Conservation (phyloP, 345 rosid species). For the Eucalyptus erythrocorys region DNA sequence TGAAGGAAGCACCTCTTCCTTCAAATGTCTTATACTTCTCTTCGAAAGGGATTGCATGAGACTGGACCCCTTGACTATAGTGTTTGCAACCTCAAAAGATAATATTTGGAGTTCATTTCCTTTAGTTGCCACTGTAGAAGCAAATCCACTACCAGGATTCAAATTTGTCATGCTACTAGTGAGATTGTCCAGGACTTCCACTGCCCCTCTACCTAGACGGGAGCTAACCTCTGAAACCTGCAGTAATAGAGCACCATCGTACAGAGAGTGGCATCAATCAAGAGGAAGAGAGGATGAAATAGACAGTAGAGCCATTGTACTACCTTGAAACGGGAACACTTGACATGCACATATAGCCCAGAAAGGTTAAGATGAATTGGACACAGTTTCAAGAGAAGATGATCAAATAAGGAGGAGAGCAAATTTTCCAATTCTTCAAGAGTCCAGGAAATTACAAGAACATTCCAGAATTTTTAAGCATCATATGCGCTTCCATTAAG, state of each 20-base stretch:
- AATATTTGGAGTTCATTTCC: constrained; percentile 65
- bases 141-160: constrained; percentile 48
- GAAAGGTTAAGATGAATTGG: neutral
- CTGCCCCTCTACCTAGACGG: constrained; percentile 73
- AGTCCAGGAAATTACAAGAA: neutral
- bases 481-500: neutral
- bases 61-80: constrained; percentile 79
- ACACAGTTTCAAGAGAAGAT: neutral
- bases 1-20: constrained; percentile 46
- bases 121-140: constrained; percentile 57
- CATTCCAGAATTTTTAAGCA: neutral
- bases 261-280: neutral
- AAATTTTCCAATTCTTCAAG: neutral
- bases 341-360: neutral
- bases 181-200: constrained; percentile 80
- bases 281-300: neutral
- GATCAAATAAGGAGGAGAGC: neutral
- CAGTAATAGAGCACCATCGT: neutral
- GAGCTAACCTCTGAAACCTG: constrained; percentile 71
- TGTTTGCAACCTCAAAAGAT: constrained; percentile 90
- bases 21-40: constrained; percentile 39
- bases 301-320: neutral
- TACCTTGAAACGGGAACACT: neutral
- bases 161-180: constrained; percentile 91
- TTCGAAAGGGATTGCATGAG: constrained; percentile 77